Conservation (phyloP, 352 stramenopile genomes). For the Blastocystis sp. region DNA sequence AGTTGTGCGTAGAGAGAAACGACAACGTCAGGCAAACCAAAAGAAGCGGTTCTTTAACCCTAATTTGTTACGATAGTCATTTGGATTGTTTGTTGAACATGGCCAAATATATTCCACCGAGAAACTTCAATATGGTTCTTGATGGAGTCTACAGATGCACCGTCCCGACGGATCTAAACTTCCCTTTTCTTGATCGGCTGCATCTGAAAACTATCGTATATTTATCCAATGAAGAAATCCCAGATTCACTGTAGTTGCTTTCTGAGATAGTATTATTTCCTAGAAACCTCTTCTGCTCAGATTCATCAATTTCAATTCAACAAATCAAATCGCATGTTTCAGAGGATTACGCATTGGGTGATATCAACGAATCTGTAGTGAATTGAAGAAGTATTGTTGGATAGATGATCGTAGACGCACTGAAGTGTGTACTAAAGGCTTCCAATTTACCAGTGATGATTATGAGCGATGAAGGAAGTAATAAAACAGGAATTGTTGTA, state of each 20-base stretch:
- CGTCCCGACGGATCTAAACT: constrained; percentile 86
- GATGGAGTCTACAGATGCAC: constrained; percentile 84
- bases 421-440: constrained; percentile 83
- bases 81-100: constrained; percentile 71
- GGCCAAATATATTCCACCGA: constrained; percentile 85
- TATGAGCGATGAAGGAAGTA: constrained; percentile 82
- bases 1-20: neutral
- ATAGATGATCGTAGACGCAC: constrained; percentile 83
- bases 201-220: constrained; percentile 86
- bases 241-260: constrained; percentile 75
- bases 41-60: constrained; percentile 57
- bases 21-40: constrained; percentile 11
- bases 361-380: constrained; percentile 76
- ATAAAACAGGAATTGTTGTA: constrained; percentile 83
- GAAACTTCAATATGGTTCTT: constrained; percentile 87
- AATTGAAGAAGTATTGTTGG: constrained; percentile 76
- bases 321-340: neutral
- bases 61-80: constrained; percentile 24
- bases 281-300: constrained; percentile 84
- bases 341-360: constrained; percentile 73
- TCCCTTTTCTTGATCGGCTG: constrained; percentile 84
- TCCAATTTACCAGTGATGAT: constrained; percentile 85
- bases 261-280: constrained; percentile 82
- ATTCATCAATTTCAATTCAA: constrained; percentile 69
- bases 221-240: constrained; percentile 80